Evolutionary conservation across 108 stramenopile species (phyloP).

Genomic region (Nitzschia putrida): DNA sequence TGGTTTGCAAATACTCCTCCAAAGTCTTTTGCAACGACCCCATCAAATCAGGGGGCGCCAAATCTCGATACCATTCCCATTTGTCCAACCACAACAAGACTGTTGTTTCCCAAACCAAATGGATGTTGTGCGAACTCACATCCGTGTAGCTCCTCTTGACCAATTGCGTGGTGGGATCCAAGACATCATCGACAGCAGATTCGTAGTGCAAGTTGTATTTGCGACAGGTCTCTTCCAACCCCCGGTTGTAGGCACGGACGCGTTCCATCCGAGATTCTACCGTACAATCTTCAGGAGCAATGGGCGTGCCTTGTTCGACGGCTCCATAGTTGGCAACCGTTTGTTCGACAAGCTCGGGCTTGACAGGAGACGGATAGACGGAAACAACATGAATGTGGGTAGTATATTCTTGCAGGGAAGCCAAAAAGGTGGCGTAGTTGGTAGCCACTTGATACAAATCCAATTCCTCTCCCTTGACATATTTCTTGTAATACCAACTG

Average conservation of each 20-base stretch:
- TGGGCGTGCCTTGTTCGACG: background rate
- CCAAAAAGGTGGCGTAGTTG: slow-evolving; percentile 10
- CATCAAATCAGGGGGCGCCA: slow-evolving; percentile 2
- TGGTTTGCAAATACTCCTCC: slow-evolving; percentile 25
- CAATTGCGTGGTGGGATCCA: slow-evolving; percentile 1
- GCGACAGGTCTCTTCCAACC: slow-evolving; percentile 6
- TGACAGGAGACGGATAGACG: slow-evolving; percentile 20
- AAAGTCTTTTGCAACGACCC: slow-evolving; percentile 17
- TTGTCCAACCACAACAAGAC: slow-evolving; percentile 18
- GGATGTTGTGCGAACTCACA: slow-evolving; percentile 17
- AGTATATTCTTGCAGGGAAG: background rate
- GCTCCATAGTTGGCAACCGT: slow-evolving; percentile 2
- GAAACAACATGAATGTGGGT: slow-evolving; percentile 1
- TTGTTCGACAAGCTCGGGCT: background rate
- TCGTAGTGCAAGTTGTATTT: slow-evolving; percentile 4
- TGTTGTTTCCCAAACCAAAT: slow-evolving; percentile 21
- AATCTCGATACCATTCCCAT: slow-evolving; percentile 16
- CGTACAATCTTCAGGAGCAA: background rate
- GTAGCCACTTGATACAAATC: slow-evolving; percentile 1
- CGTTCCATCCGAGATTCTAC: background rate
- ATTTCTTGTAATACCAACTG: slow-evolving; percentile 24
- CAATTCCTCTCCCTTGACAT: background rate
- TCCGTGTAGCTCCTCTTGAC: slow-evolving; percentile 9
- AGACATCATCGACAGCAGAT: background rate
- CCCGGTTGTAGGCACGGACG: slow-evolving; percentile 6